Percentiles rank a stretch among this genome's conserved stretches.
Conservation (phyloP, 2,329 filamentous ascomycete species). For the Hirsutella minnesotensis region DNA sequence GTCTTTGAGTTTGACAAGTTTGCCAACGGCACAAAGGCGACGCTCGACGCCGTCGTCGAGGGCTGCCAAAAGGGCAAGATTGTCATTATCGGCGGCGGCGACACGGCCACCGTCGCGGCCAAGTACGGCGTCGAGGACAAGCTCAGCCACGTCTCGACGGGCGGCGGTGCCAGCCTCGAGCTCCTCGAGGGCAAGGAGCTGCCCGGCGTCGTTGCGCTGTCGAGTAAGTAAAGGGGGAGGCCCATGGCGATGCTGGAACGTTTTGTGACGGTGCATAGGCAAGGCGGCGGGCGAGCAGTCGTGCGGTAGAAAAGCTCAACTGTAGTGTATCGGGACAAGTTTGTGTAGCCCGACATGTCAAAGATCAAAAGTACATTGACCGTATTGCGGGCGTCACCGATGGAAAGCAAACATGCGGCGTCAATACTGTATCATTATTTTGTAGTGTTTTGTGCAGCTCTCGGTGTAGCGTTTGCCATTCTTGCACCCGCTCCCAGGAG, state of each 20-base stretch:
- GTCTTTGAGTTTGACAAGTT: constrained; percentile 98
- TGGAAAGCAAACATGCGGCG: too few relatives aligned
- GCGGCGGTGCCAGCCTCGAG: constrained; percentile 90
- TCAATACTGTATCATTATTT: too few relatives aligned
- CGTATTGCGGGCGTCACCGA: too few relatives aligned
- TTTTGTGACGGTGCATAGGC: too few relatives aligned
- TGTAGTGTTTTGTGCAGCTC: neutral
- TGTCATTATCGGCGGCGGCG: constrained; percentile 96
- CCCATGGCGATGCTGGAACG: neutral
- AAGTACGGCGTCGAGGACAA: constrained; percentile 96
- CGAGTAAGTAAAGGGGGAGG: constrained; percentile 48
- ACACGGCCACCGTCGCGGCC: constrained; percentile 93
- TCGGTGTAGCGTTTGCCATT: too few relatives aligned
- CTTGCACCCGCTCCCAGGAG: too few relatives aligned
- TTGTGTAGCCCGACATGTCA: too few relatives aligned
- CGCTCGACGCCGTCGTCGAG: constrained; percentile 75
- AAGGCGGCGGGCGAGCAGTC: too few relatives aligned
- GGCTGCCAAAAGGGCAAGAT: constrained; percentile 74
- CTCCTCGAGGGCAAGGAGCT: constrained; percentile 96
- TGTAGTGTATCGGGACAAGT: too few relatives aligned
- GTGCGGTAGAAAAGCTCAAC: too few relatives aligned
- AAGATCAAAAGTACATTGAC: too few relatives aligned
- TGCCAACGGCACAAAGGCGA: constrained; percentile 82
- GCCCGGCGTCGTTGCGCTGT: constrained; percentile 85
- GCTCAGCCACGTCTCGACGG: constrained; percentile 95